phyloP scores from a whole-genome alignment of 305 asterid species.

The Rubia tinctorum region DNA sequence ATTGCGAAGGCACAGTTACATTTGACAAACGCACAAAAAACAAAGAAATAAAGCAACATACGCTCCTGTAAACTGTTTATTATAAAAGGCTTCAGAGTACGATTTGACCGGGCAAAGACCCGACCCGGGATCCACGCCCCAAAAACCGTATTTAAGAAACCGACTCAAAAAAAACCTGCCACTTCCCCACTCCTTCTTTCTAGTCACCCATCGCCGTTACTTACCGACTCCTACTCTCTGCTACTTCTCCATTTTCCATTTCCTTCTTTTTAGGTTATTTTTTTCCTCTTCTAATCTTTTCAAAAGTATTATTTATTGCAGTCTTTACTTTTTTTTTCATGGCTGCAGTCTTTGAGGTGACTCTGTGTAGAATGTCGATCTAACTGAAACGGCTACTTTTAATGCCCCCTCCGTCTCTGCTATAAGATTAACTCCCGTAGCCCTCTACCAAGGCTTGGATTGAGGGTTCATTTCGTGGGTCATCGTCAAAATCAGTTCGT shows the following conservation, averaged over 20 bases:
- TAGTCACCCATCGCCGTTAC: conserved; percentile 13
- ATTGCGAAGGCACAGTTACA: neutral
- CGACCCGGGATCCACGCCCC: neutral
- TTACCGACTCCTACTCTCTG: neutral
- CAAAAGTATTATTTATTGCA: neutral
- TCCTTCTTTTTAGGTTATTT: neutral
- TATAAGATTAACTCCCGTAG: neutral
- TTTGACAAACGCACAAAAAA: neutral
- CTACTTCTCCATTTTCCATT: neutral
- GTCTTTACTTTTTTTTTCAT: neutral
- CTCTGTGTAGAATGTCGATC: conserved; percentile 6
- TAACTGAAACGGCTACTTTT: conserved; percentile 22
- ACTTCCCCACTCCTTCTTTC: conserved; percentile 8
- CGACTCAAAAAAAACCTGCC: conserved; percentile 19
- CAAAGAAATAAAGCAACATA: neutral
- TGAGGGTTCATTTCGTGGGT: neutral
- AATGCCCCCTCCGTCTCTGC: conserved; percentile 13
- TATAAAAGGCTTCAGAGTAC: neutral
- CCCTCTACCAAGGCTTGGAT: neutral
- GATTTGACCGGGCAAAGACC: conserved; percentile 2
- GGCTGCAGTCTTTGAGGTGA: conserved; percentile 16
- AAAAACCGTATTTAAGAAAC: conserved; percentile 5
- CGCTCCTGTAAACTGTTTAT: neutral
- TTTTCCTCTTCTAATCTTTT: neutral
- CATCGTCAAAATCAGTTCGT: neutral